Evolutionary conservation across 371 early-diverging fungal genomes (phyloP).

Genomic region (Rhizopus stolonifer): DNA sequence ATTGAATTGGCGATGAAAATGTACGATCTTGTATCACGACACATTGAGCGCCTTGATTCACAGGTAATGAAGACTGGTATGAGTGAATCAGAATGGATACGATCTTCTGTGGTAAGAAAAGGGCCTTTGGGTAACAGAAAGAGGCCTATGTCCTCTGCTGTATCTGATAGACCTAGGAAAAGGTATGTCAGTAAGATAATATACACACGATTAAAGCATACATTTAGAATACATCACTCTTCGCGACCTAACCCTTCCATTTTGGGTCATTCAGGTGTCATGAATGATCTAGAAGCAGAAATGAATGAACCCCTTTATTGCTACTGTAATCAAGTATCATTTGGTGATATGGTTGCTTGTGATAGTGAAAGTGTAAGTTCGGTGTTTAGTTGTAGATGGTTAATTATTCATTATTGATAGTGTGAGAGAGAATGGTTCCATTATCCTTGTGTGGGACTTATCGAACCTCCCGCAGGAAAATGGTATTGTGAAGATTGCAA

Average conservation of each 20-base stretch:
- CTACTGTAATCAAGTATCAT: conserved; percentile 88
- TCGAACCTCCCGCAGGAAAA: conserved; percentile 77
- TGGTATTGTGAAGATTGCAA: conserved; percentile 74
- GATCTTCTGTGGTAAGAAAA: background rate
- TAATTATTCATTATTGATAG: conserved; percentile 23
- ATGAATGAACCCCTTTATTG: conserved; percentile 92
- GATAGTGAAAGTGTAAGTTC: conserved; percentile 75
- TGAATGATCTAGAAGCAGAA: conserved; percentile 71
- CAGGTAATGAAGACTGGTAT: conserved; percentile 30
- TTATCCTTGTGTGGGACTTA: conserved; percentile 82
- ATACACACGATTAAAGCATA: background rate
- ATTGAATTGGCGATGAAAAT: conserved; percentile 36
- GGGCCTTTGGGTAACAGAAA: conserved; percentile 3
- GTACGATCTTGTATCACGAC: conserved; percentile 38
- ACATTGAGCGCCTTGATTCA: conserved; percentile 35
- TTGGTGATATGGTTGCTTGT: conserved; percentile 94
- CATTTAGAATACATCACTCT: conserved; percentile 28
- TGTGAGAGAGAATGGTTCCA: conserved; percentile 94
- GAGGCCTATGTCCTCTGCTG: background rate
- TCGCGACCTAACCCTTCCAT: conserved; percentile 21
- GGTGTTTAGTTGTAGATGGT: background rate
- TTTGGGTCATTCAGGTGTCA: conserved; percentile 1
- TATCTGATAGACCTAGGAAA: conserved; percentile 6
- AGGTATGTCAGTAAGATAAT: conserved; percentile 2
- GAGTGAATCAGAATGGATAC: conserved; percentile 26